Evolutionary conservation across 108 stramenopile species (phyloP), one percentile per base, ranked within the genome.

Genomic region (Conticribra guillardii): DNA sequence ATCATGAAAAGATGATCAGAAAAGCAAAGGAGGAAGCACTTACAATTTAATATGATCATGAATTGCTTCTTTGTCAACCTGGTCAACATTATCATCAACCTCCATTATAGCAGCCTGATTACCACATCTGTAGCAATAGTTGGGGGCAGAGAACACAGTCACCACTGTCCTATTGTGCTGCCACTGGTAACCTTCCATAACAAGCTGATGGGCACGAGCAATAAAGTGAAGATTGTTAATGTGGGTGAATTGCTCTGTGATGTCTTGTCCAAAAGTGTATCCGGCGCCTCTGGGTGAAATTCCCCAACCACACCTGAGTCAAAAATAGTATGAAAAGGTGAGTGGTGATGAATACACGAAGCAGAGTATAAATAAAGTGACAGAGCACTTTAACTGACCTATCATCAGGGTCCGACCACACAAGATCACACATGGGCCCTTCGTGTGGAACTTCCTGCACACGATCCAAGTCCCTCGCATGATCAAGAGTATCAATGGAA

Each of bases 361-460:
- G 27, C 22, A 37, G 24, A 22, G 1, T n/a, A 51, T 26, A 60
- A 11, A 17, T 44, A 16, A 29, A 27, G 41, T 8, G 37, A n/a
- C 30, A 22, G 8, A 24, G 27, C 33, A 53, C 73, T n/a, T 27
- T 45, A 11, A 27, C 83, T 56, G 58, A 84, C 61, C 98, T 86
- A 60, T 99, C 99, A 73, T 99, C 99, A 2, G 99, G 99, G 75
- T 99, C 99, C 50, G 83, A 90, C 99, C 99, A 99, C 5, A 99
- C 91, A 56, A 99, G 84, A 86, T 99, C 99, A 73, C 97, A 99
- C 93, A 99, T 97, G 49, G 98, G 96, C 18, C 99, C 99, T 66
- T 99, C 99, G 69, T 99, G 99, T 14, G 99, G 99, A 15, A 99
- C 97, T 84, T 99, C 99, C 75, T 99, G 86, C 23, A 98, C 95